Percentiles rank a stretch among this genome's conserved stretches.
Evolutionary conservation across 345 rosid genomes (phyloP).

Genomic region (Populus tremula): DNA sequence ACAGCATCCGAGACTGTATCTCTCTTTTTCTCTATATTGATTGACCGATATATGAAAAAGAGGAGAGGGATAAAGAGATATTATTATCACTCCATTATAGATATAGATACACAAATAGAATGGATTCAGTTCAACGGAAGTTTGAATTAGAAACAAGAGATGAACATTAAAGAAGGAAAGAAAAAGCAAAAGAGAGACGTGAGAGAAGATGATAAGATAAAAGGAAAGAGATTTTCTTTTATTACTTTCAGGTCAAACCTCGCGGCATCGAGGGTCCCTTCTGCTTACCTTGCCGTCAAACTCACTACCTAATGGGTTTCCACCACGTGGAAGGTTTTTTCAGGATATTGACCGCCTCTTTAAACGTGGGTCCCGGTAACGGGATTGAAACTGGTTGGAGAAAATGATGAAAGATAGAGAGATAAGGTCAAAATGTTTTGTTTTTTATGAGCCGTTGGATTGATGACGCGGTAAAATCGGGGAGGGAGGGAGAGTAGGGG

Average conservation of each 20-base stretch:
- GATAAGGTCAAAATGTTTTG: slow-evolving; percentile 41
- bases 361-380: slow-evolving; percentile 22
- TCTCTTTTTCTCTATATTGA: not conserved
- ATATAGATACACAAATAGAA: not conserved
- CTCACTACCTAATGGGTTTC: not conserved
- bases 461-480: slow-evolving; percentile 22
- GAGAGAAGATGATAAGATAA: slow-evolving; percentile 16
- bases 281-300: slow-evolving; percentile 34
- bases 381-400: slow-evolving; percentile 26
- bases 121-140: slow-evolving; percentile 3
- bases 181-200: slow-evolving; percentile 11
- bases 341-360: slow-evolving; percentile 37
- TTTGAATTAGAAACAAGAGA: not conserved
- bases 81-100: not conserved
- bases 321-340: slow-evolving; percentile 29
- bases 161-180: not conserved
- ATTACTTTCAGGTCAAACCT: slow-evolving; percentile 37
- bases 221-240: not conserved
- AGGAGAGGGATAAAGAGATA: not conserved
- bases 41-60: not conserved
- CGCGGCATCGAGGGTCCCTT: slow-evolving; percentile 22
- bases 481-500: not conserved
- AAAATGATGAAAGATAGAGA: slow-evolving; percentile 3
- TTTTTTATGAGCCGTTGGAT: slow-evolving; percentile 44
- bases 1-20: slow-evolving; percentile 14